phyloP scores from a whole-genome alignment of 1,284 basidiomycete genomes.

The Thecaphora thlaspeos region DNA sequence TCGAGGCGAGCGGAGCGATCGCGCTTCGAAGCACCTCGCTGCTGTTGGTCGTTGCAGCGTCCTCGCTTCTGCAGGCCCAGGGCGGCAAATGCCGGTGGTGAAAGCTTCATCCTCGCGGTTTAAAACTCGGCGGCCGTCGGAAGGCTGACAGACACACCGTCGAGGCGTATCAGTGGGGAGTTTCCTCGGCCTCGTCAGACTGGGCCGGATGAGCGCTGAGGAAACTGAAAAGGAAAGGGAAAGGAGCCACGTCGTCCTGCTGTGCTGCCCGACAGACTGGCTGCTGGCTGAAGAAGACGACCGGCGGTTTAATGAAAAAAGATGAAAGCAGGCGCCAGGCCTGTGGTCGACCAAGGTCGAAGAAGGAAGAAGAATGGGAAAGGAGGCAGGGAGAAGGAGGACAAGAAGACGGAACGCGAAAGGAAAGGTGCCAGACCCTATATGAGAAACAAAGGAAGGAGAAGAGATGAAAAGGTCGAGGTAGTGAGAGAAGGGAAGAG shows the following conservation, averaged over 20 bases:
- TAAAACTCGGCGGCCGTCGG: too few species aligned
- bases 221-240: not conserved
- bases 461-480: conserved; percentile 3
- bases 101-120: not conserved
- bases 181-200: not conserved
- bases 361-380: conserved; percentile 1
- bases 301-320: not conserved
- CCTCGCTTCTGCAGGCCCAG: too few species aligned
- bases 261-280: too few species aligned
- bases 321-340: not conserved
- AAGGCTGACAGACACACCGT: too few species aligned
- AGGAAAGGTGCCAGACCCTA: conserved; percentile 23
- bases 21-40: not conserved
- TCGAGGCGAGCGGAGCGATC: not conserved
- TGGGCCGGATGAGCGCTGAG: not conserved
- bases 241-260: too few species aligned
- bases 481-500: not conserved
- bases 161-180: not conserved
- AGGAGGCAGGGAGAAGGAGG: conserved; percentile 9
- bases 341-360: not conserved
- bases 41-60: not conserved
- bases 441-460: conserved; percentile 19
- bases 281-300: too few species aligned
- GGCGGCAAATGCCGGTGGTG: not conserved
- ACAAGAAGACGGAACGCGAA: conserved; percentile 16